phyloP scores from a whole-genome alignment of 345 rosid species.

The Lagerstroemia speciosa region DNA sequence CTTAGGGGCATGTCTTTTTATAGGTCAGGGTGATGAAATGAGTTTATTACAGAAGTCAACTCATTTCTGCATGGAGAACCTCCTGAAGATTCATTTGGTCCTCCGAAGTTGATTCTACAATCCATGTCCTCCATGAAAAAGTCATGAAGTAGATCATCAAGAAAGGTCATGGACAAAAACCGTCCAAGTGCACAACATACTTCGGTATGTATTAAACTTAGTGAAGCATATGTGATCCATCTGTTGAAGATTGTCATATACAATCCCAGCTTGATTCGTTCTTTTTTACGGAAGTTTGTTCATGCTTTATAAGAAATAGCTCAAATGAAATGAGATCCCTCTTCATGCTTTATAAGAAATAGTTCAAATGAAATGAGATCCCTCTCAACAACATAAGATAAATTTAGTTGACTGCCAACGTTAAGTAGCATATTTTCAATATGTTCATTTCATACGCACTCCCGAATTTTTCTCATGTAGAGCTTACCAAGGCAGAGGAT shows the following conservation, averaged over 20 bases:
- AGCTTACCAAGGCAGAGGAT: neutral
- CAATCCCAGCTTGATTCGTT: neutral
- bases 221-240: neutral
- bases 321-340: neutral
- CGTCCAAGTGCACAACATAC: constrained; percentile 83
- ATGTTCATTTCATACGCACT: neutral
- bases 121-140: constrained; percentile 64
- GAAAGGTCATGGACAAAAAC: constrained; percentile 88
- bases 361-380: neutral
- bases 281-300: neutral
- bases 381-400: neutral
- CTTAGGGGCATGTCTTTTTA: neutral
- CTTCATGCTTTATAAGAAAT: neutral
- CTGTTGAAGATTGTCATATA: neutral
- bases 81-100: constrained; percentile 45
- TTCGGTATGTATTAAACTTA: constrained; percentile 34
- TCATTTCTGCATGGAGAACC: constrained; percentile 52
- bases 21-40: constrained; percentile 40
- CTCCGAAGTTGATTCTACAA: constrained; percentile 64
- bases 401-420: neutral
- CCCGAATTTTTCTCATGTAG: neutral
- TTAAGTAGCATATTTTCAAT: neutral
- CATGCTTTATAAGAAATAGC: neutral
- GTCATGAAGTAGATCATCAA: constrained; percentile 78
- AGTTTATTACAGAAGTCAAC: constrained; percentile 46